These are phyloP conservation scores for Nothopassalora personata DNA, from an alignment of 2,329 filamentous ascomycete species.

Conservation along the genomic window DNA sequence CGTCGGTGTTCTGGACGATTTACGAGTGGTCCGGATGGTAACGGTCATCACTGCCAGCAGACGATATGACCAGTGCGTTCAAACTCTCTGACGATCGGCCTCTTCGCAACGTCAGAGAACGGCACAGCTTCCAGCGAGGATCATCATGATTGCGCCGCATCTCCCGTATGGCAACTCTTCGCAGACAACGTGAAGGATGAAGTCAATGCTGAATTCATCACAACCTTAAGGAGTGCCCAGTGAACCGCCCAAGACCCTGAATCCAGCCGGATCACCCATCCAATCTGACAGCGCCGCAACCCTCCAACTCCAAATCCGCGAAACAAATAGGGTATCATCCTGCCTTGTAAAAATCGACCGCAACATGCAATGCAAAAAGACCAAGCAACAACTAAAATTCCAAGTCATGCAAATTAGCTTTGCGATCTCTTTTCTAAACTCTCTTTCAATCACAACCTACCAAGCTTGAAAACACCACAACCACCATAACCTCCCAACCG, in stretches of 20 bases:
- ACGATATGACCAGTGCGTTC: too few relatives aligned
- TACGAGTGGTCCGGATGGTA: too few relatives aligned
- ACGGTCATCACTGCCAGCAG: too few relatives aligned
- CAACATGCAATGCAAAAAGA: conserved; percentile 23
- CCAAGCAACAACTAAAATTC: conserved; percentile 14
- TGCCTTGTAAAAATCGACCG: conserved; percentile 13
- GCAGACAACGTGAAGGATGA: neutral
- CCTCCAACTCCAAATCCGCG: neutral
- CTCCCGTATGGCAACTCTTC: neutral
- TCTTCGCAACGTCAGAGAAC: neutral
- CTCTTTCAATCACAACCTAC: conserved; percentile 39
- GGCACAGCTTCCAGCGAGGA: neutral
- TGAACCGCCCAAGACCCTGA: neutral
- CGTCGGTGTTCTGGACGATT: too few relatives aligned
- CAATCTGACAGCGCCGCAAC: neutral
- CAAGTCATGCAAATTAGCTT: neutral
- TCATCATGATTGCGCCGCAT: neutral
- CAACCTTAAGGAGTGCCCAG: neutral
- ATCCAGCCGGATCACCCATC: neutral
- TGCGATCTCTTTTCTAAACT: neutral
- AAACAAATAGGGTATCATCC: neutral
- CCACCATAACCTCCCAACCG: conserved; percentile 53
- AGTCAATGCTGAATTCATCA: neutral
- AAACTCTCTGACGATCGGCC: too few relatives aligned
- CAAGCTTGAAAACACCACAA: conserved; percentile 43